These are phyloP conservation scores for Beta lomatogona DNA, from an alignment of 179 eudicot genomes.

Conservation along the genomic window DNA sequence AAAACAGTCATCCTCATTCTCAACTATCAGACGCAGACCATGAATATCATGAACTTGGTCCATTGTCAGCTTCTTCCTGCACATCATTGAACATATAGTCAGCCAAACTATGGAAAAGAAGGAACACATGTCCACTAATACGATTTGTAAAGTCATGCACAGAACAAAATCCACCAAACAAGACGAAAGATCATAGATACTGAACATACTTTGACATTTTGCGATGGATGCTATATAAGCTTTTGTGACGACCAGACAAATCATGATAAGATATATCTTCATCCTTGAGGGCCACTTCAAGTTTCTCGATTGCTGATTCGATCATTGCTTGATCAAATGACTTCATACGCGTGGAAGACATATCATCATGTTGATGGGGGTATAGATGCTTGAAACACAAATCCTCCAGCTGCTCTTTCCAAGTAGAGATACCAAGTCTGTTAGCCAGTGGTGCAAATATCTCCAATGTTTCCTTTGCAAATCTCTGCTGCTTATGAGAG, in stretches of 20 bases:
- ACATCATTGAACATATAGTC: slow-evolving; percentile 19
- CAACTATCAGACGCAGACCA: slow-evolving; percentile 87
- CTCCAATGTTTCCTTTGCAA: slow-evolving; percentile 91
- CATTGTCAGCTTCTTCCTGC: slow-evolving; percentile 78
- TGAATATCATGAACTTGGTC: slow-evolving; percentile 91
- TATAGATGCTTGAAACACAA: slow-evolving; percentile 75
- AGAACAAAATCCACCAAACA: background rate
- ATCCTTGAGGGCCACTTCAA: slow-evolving; percentile 64
- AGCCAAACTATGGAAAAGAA: background rate
- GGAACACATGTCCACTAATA: background rate
- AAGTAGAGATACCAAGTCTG: slow-evolving; percentile 83
- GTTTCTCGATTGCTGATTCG: slow-evolving; percentile 54
- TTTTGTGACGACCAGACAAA: slow-evolving; percentile 86
- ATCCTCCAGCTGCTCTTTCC: slow-evolving; percentile 91
- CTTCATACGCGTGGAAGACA: slow-evolving; percentile 65
- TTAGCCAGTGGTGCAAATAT: slow-evolving; percentile 92
- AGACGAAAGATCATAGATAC: slow-evolving; percentile 24
- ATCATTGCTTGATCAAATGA: slow-evolving; percentile 81
- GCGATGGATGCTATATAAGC: slow-evolving; percentile 80
- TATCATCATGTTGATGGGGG: slow-evolving; percentile 62
- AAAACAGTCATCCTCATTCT: slow-evolving; percentile 80
- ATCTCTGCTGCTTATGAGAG: slow-evolving; percentile 68
- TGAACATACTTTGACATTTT: slow-evolving; percentile 83
- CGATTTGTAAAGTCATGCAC: background rate
- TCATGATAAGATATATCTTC: slow-evolving; percentile 60